Percentiles rank a stretch among this genome's conserved stretches.
These are phyloP conservation scores for Pontederia paniculata DNA, from an alignment of 176 grass and related monocot genomes.

Conservation along the genomic window DNA sequence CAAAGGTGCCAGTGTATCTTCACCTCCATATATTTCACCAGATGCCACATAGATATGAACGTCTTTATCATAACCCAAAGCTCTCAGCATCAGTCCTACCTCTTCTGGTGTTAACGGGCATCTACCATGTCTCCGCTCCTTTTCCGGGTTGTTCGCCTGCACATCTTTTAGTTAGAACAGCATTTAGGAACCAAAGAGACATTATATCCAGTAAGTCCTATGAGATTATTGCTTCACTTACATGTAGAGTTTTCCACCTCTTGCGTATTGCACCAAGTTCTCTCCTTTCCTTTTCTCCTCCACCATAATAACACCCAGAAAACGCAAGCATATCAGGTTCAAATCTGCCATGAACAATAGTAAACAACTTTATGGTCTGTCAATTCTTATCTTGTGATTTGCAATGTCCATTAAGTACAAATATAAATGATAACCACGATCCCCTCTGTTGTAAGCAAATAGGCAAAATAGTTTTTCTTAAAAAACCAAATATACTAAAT, in stretches of 20 bases:
- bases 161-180: background rate
- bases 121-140: constrained; percentile 31
- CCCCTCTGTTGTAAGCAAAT: too few relatives aligned
- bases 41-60: constrained; percentile 80
- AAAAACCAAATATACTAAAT: too few relatives aligned
- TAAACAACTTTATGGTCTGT: too few relatives aligned
- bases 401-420: too few relatives aligned
- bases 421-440: too few relatives aligned
- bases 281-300: constrained; percentile 15
- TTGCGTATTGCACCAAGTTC: constrained; percentile 17
- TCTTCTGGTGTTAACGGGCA: constrained; percentile 86
- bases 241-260: constrained; percentile 19
- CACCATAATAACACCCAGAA: constrained; percentile 12
- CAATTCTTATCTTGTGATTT: too few relatives aligned
- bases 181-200: background rate
- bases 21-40: constrained; percentile 84
- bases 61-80: constrained; percentile 53
- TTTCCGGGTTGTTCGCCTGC: constrained; percentile 8
- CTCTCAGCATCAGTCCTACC: constrained; percentile 71
- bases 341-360: constrained; percentile 4
- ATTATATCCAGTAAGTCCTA: too few relatives aligned
- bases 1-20: constrained; percentile 50
- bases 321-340: constrained; percentile 16
- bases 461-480: background rate
- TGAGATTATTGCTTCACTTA: background rate